Evolutionary conservation across 31 red algal species (phyloP), one percentile per base, ranked within the genome.

Genomic region (Bonnemaisonia californica): DNA sequence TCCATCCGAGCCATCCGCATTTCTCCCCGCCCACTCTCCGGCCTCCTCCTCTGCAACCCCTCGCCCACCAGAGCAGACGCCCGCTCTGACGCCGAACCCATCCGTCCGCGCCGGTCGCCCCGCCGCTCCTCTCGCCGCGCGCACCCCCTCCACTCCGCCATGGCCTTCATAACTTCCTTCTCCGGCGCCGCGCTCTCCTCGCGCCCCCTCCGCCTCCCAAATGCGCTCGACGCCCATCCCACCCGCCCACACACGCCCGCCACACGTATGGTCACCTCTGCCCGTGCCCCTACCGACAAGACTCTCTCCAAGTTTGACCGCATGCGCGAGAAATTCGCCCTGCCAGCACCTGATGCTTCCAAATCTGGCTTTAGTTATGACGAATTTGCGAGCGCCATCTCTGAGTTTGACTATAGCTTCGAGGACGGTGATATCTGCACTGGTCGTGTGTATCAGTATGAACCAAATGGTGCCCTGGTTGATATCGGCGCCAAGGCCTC

Each of bases 401-500:
- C 82, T 2, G 77, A 96, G 54, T 87, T 94, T 51, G 62, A 80
- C 70, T 95, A 93, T 69, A 77, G 69, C 16, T 94, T 95, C 74
- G 74, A 81, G 60, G 72, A 77, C 21, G 93, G 93, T 34, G 93
- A 95, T 42, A 88, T 91, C 9, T 84, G 91, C 19, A 77, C 55
- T 3, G 97, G 97, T 23, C 80, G 81, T 5, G 90, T 99, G 27
- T 84, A 84, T 61, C 84, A 99, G 76, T 83, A 84, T 30, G 92
- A 94, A 39, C 89, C 85, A 31, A 89, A 89, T 65, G 97, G 97
- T 23, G 97, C 93, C 1, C 60, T 99, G 21, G 86, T 99, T 21
- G 97, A 99, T 47, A 91, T 99, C 39, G 97, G 97, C 29, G 97
- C 97, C 0, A 99, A 99, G 76, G 89, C 97, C 3, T 84, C 90